A percentile compares a stretch with the other conserved stretches of the same genome.
Evolutionary conservation across 2,329 filamentous ascomycete genomes (phyloP).

Genomic region (Juglanconis juglandina): DNA sequence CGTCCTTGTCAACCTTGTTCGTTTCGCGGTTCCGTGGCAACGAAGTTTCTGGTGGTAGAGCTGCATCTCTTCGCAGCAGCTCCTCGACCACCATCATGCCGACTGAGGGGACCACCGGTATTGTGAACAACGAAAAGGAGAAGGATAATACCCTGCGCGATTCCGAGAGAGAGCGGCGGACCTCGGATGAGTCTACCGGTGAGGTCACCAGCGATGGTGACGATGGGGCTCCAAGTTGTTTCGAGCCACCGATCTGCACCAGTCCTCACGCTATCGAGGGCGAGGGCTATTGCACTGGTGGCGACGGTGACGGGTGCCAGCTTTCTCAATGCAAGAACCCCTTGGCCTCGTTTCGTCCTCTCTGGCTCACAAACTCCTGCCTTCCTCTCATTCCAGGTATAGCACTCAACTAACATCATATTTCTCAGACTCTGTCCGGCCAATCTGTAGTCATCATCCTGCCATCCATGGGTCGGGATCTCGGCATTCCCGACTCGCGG

Average conservation of each 20-base stretch:
- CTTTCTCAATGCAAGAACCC: constrained; percentile 48
- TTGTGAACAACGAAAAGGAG: not conserved
- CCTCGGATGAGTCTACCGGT: constrained; percentile 7
- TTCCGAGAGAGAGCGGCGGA: not conserved
- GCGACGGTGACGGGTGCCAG: constrained; percentile 52
- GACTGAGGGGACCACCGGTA: no score
- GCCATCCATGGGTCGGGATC: constrained; percentile 55
- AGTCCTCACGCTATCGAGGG: constrained; percentile 39
- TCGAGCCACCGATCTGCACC: not conserved
- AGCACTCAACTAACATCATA: constrained; percentile 10
- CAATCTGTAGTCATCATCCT: constrained; percentile 61
- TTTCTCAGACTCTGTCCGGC: constrained; percentile 48
- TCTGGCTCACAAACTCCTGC: not conserved
- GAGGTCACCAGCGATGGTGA: not conserved
- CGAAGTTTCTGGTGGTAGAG: no score
- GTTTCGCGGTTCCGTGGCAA: no score
- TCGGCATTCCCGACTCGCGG: constrained; percentile 54
- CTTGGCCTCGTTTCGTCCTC: not conserved
- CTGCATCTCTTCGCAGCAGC: no score
- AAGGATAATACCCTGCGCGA: not conserved
- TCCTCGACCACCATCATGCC: no score
- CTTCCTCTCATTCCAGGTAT: not conserved
- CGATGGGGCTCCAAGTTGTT: not conserved
- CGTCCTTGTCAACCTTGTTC: no score
- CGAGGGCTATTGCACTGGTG: constrained; percentile 52